Conservation (phyloP, 164 flowering plant genomes). For the Malania oleifera region DNA sequence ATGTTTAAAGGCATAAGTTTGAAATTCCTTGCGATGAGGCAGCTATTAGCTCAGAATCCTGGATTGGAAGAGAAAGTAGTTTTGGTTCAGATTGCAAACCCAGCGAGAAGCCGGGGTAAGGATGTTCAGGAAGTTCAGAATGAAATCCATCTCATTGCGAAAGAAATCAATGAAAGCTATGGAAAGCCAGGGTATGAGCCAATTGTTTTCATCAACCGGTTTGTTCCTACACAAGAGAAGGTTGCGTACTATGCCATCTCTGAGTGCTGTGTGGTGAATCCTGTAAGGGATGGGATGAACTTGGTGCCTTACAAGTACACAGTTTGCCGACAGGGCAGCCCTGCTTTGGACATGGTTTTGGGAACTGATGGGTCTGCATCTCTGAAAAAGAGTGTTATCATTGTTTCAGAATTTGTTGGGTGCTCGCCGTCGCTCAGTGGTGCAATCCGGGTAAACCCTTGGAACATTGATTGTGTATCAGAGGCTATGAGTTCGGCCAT, state of each 20-base stretch:
- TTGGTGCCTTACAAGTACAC: conserved; percentile 43
- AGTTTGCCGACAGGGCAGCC: conserved; percentile 34
- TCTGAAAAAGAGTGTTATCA: conserved; percentile 27
- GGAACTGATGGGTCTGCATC: conserved; percentile 8
- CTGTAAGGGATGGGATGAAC: conserved; percentile 52
- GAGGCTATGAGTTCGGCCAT: conserved; percentile 32
- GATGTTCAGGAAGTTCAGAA: conserved; percentile 36
- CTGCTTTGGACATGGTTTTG: conserved; percentile 24
- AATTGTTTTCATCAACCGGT: conserved; percentile 30
- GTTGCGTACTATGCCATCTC: conserved; percentile 42
- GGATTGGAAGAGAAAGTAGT: conserved; percentile 31
- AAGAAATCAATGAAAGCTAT: conserved; percentile 23
- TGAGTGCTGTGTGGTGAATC: conserved; percentile 39
- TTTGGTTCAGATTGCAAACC: conserved; percentile 52
- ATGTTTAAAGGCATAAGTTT: conserved; percentile 53
- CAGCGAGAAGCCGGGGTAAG: conserved; percentile 43
- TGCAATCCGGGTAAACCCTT: conserved; percentile 46
- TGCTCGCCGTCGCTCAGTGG: conserved; percentile 51
- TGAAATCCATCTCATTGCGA: conserved; percentile 22
- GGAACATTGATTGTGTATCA: conserved; percentile 29
- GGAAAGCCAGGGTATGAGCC: conserved; percentile 40
- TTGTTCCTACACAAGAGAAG: conserved; percentile 34
- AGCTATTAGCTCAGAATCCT: conserved; percentile 28
- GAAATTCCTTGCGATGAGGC: conserved; percentile 49
- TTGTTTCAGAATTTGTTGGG: conserved; percentile 46